A percentile compares a stretch with the other conserved stretches of the same genome.
These are phyloP conservation scores for Fusarium armeniacum DNA, from an alignment of 2,329 filamentous ascomycete genomes.

Conservation along the genomic window DNA sequence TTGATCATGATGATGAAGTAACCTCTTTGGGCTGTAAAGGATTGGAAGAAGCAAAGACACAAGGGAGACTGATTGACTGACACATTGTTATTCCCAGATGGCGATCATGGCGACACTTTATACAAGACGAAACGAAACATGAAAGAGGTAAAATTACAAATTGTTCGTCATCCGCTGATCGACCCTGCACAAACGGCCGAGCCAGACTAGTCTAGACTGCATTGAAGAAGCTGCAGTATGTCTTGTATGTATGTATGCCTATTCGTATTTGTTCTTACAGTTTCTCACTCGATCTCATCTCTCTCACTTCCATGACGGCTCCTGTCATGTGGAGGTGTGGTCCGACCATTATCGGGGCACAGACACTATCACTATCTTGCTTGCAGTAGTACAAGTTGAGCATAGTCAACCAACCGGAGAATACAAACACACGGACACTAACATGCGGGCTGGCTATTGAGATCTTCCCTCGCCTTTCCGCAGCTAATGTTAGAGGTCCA, in stretches of 20 bases:
- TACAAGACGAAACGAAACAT: conserved; percentile 25
- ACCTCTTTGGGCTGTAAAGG: not conserved
- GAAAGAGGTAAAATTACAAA: conserved; percentile 29
- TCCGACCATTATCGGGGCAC: conserved; percentile 22
- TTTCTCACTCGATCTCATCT: not conserved
- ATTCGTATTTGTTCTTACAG: not conserved
- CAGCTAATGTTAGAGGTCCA: conserved; percentile 14
- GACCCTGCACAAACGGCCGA: conserved; percentile 8
- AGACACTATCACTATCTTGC: not conserved
- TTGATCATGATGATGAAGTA: conserved; percentile 40
- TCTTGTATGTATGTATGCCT: not conserved
- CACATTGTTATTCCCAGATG: not conserved
- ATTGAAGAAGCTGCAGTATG: conserved; percentile 11
- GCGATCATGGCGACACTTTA: conserved; percentile 26
- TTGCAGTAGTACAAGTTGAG: conserved; percentile 6
- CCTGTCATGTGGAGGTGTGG: not conserved
- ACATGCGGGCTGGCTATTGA: conserved; percentile 37
- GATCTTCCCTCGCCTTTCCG: conserved; percentile 41
- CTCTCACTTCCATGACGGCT: not conserved
- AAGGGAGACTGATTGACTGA: conserved; percentile 5
- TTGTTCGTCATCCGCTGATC: conserved; percentile 28
- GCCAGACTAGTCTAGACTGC: not conserved
- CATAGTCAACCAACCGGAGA: conserved; percentile 28
- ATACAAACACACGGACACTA: conserved; percentile 32
- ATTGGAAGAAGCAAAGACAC: conserved; percentile 16